Evolutionary conservation across 2,329 filamentous ascomycete species (phyloP), one percentile per base, ranked within the genome.

Genomic region (Ophiostoma perfectum): DNA sequence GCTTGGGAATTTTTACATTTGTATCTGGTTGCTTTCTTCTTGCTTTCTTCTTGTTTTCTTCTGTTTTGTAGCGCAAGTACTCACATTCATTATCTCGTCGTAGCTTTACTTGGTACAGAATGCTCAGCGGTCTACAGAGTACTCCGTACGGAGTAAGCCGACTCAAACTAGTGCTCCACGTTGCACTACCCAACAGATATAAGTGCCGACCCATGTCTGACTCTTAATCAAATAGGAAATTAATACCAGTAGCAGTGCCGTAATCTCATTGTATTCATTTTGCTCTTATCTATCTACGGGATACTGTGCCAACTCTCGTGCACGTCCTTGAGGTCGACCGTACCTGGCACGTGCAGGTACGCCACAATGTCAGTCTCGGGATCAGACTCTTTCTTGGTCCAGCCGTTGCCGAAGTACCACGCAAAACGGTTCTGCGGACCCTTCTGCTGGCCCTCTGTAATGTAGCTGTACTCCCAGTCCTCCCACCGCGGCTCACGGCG

Each of bases 241-340:
- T 27, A 55, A 27, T 27, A 7, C n/a, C n/a, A 27, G n/a, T 27
- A n/a, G 14, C 47, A 55, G 18, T 55, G 7, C 45, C 5, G 45
- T 55, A 14, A 52, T 14, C 14, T 36, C 2, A 14, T 39, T 16
- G 2, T 60, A 39, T 16, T 5, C 11, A 1, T 16, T 16, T 58
- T 11, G 9, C 4, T 18, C 42, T 7, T n/a, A 58, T 64, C 36
- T 38, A 39, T 27, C 63, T 36, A 64, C 8, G 36, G 38, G 62
- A 66, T 27, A n/a, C 27, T 66, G 12, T 70, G 90, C 89, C 89
- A 92, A 18, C 81, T 82, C 80, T 92, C 90, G 75, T 91, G 85
- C 66, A 90, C 75, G 62, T 85, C 81, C 71, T 82, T 81, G 70
- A 92, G 76, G 74, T 91, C 86, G 55, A 88, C 80, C 45, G 84